phyloP scores from a whole-genome alignment of 148 eudicot species.

The Polygonum maritimum region DNA sequence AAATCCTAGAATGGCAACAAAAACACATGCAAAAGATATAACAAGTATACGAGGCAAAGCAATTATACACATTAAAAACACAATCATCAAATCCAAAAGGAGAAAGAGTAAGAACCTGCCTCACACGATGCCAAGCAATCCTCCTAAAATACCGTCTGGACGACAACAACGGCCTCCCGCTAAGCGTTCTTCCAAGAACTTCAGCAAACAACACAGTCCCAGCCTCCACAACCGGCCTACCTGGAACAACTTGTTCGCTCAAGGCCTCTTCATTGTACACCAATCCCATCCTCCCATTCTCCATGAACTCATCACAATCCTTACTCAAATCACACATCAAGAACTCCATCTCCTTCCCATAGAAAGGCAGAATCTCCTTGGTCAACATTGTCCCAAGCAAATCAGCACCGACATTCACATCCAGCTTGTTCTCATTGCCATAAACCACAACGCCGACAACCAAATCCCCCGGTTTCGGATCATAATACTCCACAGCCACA shows the following conservation, averaged over 20 bases:
- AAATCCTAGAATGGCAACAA: not conserved
- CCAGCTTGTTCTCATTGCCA: slow-evolving; percentile 85
- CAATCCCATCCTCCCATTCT: slow-evolving; percentile 71
- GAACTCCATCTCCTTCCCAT: slow-evolving; percentile 63
- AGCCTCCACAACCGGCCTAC: slow-evolving; percentile 81
- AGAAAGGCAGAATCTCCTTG: slow-evolving; percentile 88
- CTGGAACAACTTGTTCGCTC: slow-evolving; percentile 26
- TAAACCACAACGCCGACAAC: slow-evolving; percentile 88
- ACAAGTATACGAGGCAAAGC: not conserved
- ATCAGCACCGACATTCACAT: slow-evolving; percentile 86
- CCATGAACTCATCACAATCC: slow-evolving; percentile 59
- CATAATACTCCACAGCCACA: slow-evolving; percentile 68
- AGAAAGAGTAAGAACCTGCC: slow-evolving; percentile 86
- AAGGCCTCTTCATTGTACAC: slow-evolving; percentile 49
- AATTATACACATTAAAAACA: not conserved
- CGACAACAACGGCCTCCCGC: slow-evolving; percentile 90
- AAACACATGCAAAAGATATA: not conserved
- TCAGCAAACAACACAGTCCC: slow-evolving; percentile 87
- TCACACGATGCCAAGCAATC: slow-evolving; percentile 97
- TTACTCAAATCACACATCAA: slow-evolving; percentile 63
- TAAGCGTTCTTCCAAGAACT: slow-evolving; percentile 91
- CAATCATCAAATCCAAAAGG: not conserved
- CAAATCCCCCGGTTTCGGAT: slow-evolving; percentile 82
- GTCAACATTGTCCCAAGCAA: slow-evolving; percentile 83
- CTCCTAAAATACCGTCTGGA: slow-evolving; percentile 59